Base-by-base conservation (phyloP, 441 rosid species). In the Adansonia madagascariensis region DNA sequence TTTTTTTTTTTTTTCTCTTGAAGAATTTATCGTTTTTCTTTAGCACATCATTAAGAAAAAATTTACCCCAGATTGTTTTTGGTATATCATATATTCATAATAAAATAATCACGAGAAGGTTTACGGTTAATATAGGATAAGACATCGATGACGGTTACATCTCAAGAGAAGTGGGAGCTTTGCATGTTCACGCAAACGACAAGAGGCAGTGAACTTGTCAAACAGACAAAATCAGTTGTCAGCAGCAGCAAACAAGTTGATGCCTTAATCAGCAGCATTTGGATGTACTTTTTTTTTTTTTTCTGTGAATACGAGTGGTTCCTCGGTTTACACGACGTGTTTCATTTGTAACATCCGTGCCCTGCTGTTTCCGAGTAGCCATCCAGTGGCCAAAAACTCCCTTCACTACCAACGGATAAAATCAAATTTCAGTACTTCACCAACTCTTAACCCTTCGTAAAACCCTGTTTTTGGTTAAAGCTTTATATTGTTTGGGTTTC, bases 251-350 rank as follows among this genome's bases (percentile, higher is more conserved):
- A 73, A 57, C 8, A 18, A 57, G 66, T 57, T 71, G 75, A 71
- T 71, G 46, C 7, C 49, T n/a, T 17, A 35, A 53, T 7, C 62
- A 15, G 41, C 63, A 31, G 1, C 20, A 73, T 47, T 35, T 8
- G 47, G 73, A 68, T 55, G 24, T 71, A 20, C 22, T 35, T 27
- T 27, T 27, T 27, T 27, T 27, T 27, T 27, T 27, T 35, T 12
- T 10, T 57, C 7, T 14, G 20, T 14, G 8, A 8, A 1, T 39
- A 31, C 22, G 77, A 14, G 84, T 75, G 84, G 84, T 53, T 82
- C 80, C 59, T 86, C 53, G 82, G 50, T 80, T 80, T 83, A 79
- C 83, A 80, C 84, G 88, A 75, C 81, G 5, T 9, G 35, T 63
- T 60, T 8, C 20, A 3, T 61, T 14, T 31, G 41, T 73, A 31